These are phyloP conservation scores for Haplosporangium sp. DNA, from an alignment of 371 early-diverging fungal species.

Conservation along the genomic window DNA sequence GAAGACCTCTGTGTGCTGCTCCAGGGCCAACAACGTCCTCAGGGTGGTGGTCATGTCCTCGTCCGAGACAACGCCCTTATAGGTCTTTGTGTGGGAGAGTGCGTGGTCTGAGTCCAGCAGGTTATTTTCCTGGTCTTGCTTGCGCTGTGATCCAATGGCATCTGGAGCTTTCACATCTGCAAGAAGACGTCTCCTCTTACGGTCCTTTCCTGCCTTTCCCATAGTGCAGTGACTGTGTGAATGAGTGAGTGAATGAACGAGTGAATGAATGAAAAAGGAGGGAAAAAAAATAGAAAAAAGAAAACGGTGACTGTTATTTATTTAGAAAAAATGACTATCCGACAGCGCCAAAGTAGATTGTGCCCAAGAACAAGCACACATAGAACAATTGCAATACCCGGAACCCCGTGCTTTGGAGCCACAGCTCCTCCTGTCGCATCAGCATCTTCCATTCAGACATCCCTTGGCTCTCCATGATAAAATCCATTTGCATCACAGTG, in stretches of 20 bases:
- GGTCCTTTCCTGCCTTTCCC: constrained; percentile 56
- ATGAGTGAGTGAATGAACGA: background rate
- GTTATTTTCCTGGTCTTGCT: constrained; percentile 34
- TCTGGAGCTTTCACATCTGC: constrained; percentile 33
- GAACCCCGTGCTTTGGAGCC: constrained; percentile 38
- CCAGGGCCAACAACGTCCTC: constrained; percentile 37
- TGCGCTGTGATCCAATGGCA: constrained; percentile 19
- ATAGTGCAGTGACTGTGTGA: constrained; percentile 11
- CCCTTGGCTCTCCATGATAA: constrained; percentile 35
- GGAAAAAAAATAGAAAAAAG: background rate
- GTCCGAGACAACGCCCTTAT: constrained; percentile 40
- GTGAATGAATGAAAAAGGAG: background rate
- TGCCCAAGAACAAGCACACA: constrained; percentile 23
- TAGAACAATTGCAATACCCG: constrained; percentile 32
- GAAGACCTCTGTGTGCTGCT: constrained; percentile 51
- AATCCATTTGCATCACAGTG: constrained; percentile 36
- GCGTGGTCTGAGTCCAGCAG: background rate
- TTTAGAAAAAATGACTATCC: too few relatives aligned
- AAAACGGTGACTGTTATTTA: too few relatives aligned
- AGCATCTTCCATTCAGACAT: constrained; percentile 24
- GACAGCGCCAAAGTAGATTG: constrained; percentile 21
- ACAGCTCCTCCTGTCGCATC: constrained; percentile 25
- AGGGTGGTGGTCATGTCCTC: constrained; percentile 56
- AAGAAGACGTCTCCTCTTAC: constrained; percentile 56
- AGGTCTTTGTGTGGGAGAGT: constrained; percentile 16